Percentiles rank a stretch among this genome's conserved stretches.
phyloP scores from a whole-genome alignment of 2,329 filamentous ascomycete species.

The Xylariales sp. region DNA sequence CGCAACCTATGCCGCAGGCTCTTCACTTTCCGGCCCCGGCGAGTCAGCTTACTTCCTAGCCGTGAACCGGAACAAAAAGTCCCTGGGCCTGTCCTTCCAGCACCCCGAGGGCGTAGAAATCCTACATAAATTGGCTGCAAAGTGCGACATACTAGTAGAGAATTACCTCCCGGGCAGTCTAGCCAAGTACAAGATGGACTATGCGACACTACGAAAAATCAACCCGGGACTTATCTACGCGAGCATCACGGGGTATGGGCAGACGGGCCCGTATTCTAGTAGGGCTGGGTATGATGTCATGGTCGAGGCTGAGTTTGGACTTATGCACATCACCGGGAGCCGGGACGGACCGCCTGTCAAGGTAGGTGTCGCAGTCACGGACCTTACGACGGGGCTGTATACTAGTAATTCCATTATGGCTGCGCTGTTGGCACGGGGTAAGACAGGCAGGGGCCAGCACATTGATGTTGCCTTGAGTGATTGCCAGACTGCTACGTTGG shows the following conservation, averaged over 20 bases:
- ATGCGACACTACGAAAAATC: slow-evolving; percentile 70
- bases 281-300: slow-evolving; percentile 97
- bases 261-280: slow-evolving; percentile 83
- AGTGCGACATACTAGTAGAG: slow-evolving; percentile 90
- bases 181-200: slow-evolving; percentile 89
- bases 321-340: slow-evolving; percentile 96
- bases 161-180: slow-evolving; percentile 91
- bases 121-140: slow-evolving; percentile 75
- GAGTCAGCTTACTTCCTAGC: slow-evolving; percentile 94
- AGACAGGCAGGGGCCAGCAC: slow-evolving; percentile 79
- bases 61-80: slow-evolving; percentile 97
- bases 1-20: slow-evolving; percentile 65
- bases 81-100: slow-evolving; percentile 85
- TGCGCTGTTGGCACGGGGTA: slow-evolving; percentile 70
- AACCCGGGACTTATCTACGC: slow-evolving; percentile 90
- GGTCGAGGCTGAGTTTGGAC: slow-evolving; percentile 95
- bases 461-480: slow-evolving; percentile 90
- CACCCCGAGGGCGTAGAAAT: slow-evolving; percentile 79
- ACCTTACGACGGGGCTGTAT: slow-evolving; percentile 91
- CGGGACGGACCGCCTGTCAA: slow-evolving; percentile 90
- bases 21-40: slow-evolving; percentile 63
- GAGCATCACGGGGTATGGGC: slow-evolving; percentile 94
- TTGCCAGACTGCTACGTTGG: slow-evolving; percentile 87
- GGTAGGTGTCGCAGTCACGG: slow-evolving; percentile 94
- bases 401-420: slow-evolving; percentile 96